Evolutionary conservation across 768 basidiomycete genomes (phyloP).

Genomic region (Pleurotus salmoneostramineus): DNA sequence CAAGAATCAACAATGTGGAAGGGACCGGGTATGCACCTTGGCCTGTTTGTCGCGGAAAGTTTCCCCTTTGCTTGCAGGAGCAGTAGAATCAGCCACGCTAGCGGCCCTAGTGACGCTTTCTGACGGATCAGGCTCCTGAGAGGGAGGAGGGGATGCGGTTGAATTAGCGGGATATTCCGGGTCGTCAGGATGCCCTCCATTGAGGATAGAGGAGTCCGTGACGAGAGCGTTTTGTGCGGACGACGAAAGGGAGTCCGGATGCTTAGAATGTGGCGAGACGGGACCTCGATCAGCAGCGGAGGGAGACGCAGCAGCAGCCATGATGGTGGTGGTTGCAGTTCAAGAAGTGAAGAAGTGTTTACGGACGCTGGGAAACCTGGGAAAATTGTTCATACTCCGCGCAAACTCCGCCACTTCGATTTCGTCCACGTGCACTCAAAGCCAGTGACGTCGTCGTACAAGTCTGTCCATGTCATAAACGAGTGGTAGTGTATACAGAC

Average conservation of each 20-base stretch:
- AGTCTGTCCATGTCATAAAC: too few relatives aligned
- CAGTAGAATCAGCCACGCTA: constrained; percentile 39
- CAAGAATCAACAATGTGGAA: constrained; percentile 31
- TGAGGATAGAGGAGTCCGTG: constrained; percentile 44
- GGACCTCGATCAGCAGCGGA: constrained; percentile 8
- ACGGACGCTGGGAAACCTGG: neutral
- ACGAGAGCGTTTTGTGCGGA: constrained; percentile 10
- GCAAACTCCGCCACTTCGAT: neutral
- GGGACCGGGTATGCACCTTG: constrained; percentile 80
- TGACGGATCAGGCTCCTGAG: constrained; percentile 44
- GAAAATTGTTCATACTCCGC: neutral
- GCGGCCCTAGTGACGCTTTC: constrained; percentile 46
- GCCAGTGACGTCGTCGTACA: too few relatives aligned
- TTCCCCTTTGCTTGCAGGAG: constrained; percentile 40
- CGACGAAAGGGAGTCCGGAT: constrained; percentile 5
- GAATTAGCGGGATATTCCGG: constrained; percentile 41
- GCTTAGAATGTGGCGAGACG: neutral
- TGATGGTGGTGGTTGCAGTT: neutral
- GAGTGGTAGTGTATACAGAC: too few relatives aligned
- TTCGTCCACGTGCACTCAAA: too few relatives aligned
- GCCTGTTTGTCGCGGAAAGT: constrained; percentile 70
- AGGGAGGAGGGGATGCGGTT: constrained; percentile 41
- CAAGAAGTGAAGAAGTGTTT: neutral
- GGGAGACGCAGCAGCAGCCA: constrained; percentile 11
- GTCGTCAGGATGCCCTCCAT: constrained; percentile 37